A percentile compares a stretch with the other conserved stretches of the same genome.
These are phyloP conservation scores for Blastobotrys petasosporus DNA, from an alignment of 1,139 yeast species.

Conservation along the genomic window DNA sequence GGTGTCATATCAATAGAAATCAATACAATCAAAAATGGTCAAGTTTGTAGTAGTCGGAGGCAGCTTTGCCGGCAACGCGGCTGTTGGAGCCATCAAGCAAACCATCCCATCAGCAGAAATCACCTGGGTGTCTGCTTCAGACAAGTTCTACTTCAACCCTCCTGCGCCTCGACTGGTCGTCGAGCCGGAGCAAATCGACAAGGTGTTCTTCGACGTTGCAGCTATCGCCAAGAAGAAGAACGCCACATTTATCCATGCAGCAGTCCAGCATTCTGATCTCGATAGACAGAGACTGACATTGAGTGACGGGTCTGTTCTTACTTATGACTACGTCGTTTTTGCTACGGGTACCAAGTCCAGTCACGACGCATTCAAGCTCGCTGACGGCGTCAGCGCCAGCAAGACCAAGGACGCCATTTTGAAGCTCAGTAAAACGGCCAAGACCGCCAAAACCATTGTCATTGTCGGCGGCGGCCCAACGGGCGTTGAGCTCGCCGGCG, in stretches of 20 bases:
- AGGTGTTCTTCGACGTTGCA: slow-evolving; percentile 16
- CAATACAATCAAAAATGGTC: background rate
- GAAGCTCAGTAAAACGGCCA: background rate
- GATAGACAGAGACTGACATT: slow-evolving; percentile 25
- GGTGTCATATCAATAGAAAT: too few species aligned
- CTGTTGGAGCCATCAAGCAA: too few species aligned
- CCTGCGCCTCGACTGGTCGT: slow-evolving; percentile 27
- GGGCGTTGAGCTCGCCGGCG: background rate
- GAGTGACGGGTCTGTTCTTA: slow-evolving; percentile 24
- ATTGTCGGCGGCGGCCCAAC: background rate
- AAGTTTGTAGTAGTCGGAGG: too few species aligned
- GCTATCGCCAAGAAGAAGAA: slow-evolving; percentile 15
- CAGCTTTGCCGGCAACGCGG: too few species aligned
- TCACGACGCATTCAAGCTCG: slow-evolving; percentile 76
- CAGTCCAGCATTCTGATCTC: slow-evolving; percentile 27
- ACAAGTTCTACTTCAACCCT: slow-evolving; percentile 18
- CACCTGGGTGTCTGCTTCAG: slow-evolving; percentile 20
- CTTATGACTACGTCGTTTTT: slow-evolving; percentile 68
- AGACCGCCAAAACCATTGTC: background rate
- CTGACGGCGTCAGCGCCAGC: slow-evolving; percentile 38
- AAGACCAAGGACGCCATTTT: background rate
- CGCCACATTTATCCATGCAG: slow-evolving; percentile 27
- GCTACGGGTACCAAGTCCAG: slow-evolving; percentile 71
- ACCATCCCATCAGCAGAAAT: slow-evolving; percentile 11
- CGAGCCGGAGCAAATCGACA: slow-evolving; percentile 18